phyloP scores from a whole-genome alignment of 495 filamentous ascomycete genomes.

The Neurospora sp. region DNA sequence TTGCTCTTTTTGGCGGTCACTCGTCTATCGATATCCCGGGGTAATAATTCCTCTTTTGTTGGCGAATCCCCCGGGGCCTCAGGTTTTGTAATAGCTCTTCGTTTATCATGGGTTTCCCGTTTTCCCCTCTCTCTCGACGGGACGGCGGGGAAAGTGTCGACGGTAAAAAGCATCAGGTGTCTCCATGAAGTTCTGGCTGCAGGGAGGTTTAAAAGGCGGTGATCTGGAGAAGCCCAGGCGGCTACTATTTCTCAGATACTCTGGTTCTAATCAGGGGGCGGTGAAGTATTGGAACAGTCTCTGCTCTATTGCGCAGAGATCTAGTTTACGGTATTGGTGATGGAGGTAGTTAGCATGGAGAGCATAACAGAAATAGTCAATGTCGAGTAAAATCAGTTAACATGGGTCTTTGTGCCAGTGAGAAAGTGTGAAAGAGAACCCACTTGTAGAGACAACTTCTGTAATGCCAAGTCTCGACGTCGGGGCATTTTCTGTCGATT shows the following conservation, averaged over 20 bases:
- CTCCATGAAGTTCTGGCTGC: conserved; percentile 19
- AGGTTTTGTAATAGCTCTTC: conserved; percentile 24
- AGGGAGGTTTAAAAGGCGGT: conserved; percentile 32
- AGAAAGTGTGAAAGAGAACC: not conserved
- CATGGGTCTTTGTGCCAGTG: not conserved
- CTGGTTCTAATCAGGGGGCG: conserved; percentile 32
- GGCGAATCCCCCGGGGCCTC: conserved; percentile 6
- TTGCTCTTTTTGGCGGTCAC: conserved; percentile 8
- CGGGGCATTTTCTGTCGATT: not conserved
- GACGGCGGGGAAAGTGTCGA: not conserved
- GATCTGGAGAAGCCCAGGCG: conserved; percentile 32
- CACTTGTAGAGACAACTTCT: not conserved
- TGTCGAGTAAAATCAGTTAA: not conserved
- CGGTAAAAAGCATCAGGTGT: conserved; percentile 14
- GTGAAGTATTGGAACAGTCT: not conserved
- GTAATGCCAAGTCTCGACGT: not conserved
- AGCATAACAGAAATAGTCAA: not conserved
- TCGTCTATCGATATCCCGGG: conserved; percentile 11
- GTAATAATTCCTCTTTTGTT: conserved; percentile 10
- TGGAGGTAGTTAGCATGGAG: not conserved
- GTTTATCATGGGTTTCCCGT: conserved; percentile 15
- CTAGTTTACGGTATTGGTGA: not conserved
- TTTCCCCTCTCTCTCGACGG: not conserved
- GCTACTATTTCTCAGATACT: conserved; percentile 26
- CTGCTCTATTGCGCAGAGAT: not conserved